These are phyloP conservation scores for Podila verticillata DNA, from an alignment of 192 early-diverging fungal genomes.

Conservation along the genomic window DNA sequence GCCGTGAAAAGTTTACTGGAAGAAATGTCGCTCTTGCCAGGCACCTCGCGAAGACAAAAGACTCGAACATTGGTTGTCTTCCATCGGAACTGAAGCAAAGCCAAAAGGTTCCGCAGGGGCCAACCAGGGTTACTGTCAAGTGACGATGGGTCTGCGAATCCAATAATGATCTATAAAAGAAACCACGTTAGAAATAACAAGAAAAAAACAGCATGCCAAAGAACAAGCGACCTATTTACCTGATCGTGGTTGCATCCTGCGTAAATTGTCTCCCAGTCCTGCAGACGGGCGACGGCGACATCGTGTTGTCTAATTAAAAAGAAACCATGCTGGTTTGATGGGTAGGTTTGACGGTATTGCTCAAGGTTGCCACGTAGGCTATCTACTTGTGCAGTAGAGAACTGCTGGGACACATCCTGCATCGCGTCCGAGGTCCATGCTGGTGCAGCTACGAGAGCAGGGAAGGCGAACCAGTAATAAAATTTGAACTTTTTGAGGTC, in stretches of 20 bases:
- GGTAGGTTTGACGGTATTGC: constrained; percentile 16
- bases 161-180: constrained; percentile 62
- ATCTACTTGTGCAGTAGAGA: constrained; percentile 12
- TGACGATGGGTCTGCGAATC: constrained; percentile 89
- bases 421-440: constrained; percentile 60
- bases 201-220: neutral
- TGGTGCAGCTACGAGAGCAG: constrained; percentile 78
- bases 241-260: constrained; percentile 39
- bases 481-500: constrained; percentile 97
- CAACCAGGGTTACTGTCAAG: constrained; percentile 84
- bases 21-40: constrained; percentile 53
- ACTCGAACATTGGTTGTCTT: constrained; percentile 61
- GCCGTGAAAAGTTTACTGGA: constrained; percentile 59
- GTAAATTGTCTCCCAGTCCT: constrained; percentile 68
- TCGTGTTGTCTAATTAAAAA: constrained; percentile 38
- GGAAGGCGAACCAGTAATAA: constrained; percentile 96
- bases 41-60: constrained; percentile 72
- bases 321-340: constrained; percentile 39
- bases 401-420: constrained; percentile 31
- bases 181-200: neutral
- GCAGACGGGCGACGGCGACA: constrained; percentile 41
- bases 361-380: constrained; percentile 12
- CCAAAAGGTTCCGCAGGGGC: constrained; percentile 92
- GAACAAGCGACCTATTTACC: constrained; percentile 1
- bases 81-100: constrained; percentile 66